Base-by-base conservation (phyloP, 257 asterid species). In the Knoxia roxburghii region DNA sequence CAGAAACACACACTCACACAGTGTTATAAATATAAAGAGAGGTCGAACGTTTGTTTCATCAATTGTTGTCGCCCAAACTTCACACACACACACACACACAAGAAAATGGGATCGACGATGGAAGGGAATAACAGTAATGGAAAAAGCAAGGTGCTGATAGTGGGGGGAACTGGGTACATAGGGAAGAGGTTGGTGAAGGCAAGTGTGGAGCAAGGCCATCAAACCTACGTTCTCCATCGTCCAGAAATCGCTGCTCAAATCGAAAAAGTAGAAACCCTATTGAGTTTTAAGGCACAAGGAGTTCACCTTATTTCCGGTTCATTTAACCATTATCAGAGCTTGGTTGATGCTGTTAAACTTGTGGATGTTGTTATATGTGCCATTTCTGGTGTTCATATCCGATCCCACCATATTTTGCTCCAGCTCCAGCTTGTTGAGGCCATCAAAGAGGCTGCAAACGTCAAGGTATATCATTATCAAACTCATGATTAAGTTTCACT, bases 361-460 rank as follows among this genome's bases (percentile, higher is more conserved):
- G 76, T 71, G 5, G 80, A 76, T 33, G 63, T 76, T 24, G 76
- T 76, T 2, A 61, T 76, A 0, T 66, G 70, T 21, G 75, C 80
- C 2, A 54, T 76, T 53, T 76, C 80, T 40, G 80, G 80, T 2
- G 76, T 76, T 1, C 76, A 71, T 35, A 59, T 71, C 48, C 73
- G 80, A 2, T 71, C 76, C 30, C 76, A 76, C 24, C 67, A 68
- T 20, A 70, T 76, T 51, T 26, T 76, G 67, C 72, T 67, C 48
- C 80, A 76, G 50, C 73, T 76, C 45, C 60, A 76, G 9, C 80
- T 76, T 27, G 73, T 74, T 35, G 60, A 37, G 27, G 74, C 78
- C 39, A 74, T 74, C 48, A 74, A 61, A 55, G 70, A 76, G 51
- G 76, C 76, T 24, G 76, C 73, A 60, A 76, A 76, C 52, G 69